Base-by-base conservation (phyloP, 495 filamentous ascomycete species). In the Penicillium tannophilum region DNA sequence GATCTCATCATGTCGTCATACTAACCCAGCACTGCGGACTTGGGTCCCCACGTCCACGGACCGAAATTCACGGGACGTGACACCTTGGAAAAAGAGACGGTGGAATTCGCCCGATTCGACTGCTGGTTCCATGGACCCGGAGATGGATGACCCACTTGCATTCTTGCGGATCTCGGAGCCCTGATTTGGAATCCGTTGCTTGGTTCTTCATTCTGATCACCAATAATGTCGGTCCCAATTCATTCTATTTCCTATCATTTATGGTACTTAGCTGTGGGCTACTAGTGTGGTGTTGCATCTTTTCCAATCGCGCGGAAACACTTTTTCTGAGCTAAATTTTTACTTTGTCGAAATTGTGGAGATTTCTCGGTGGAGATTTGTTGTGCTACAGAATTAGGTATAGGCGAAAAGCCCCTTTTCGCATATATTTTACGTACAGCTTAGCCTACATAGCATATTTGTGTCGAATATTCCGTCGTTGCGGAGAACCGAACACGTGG, bases 1-100 rank as follows among this genome's bases (percentile, higher is more conserved):
- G 46, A 49, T 17, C 10, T 6, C 26, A 49, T 20, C 39, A 65
- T 65, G 56, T 53, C 67, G 64, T 70, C 67, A 70, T 62, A 33
- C 10, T 16, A 54, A 50, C 60, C 64, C 67, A 63, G 49, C 1
- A 53, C 64, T 52, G 4, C 19, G 64, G 67, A 23, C 45, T 58
- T 48, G 60, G 67, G 55, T 44, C 43, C 36, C 56, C 55, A 43
- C 23, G 26, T 59, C 67, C 62, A 65, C 28, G 67, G 67, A 55
- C 48, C 24, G 39, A 47, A 4, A 17, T 44, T 23, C 49, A 24
- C 54, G 46, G 52, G 50, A 41, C 50, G 46, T 64, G 64, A 65
- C 67, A 67, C 50, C 54, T 41, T 52, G 17, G 3, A 19, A 54
- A 20, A 49, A 8, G 23, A 58, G 2, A 35, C 14, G 41, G 51